phyloP scores from a whole-genome alignment of 2,329 filamentous ascomycete species.

The Dactylella cylindrospora region DNA sequence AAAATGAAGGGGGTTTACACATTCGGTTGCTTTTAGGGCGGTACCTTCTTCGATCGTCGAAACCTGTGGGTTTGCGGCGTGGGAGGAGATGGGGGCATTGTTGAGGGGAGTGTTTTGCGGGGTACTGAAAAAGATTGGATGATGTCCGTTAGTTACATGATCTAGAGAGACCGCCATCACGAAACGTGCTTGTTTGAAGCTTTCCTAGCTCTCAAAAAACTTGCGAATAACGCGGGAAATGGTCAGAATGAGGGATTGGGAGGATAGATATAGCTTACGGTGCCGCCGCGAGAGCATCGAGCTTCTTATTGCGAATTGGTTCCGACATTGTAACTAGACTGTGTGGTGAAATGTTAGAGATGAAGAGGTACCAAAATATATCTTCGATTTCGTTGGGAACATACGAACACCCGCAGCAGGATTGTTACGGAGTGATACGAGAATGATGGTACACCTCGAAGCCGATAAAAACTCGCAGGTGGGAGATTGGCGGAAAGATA shows the following conservation, averaged over 20 bases:
- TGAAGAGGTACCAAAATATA: no score
- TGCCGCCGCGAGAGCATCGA: slow-evolving; percentile 61
- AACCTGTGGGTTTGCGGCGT: slow-evolving; percentile 91
- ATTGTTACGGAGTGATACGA: not conserved
- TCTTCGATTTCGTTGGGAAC: no score
- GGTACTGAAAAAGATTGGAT: slow-evolving; percentile 63
- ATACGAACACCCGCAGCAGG: slow-evolving; percentile 5
- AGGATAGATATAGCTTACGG: slow-evolving; percentile 59
- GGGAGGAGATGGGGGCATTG: slow-evolving; percentile 95
- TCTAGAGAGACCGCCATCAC: slow-evolving; percentile 60
- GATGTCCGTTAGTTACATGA: slow-evolving; percentile 51
- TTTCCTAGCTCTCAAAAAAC: slow-evolving; percentile 48
- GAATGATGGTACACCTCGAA: not conserved
- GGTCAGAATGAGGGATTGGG: slow-evolving; percentile 50
- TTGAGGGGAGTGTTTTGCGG: slow-evolving; percentile 96
- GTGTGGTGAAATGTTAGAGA: no score
- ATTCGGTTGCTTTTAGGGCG: no score
- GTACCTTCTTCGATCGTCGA: slow-evolving; percentile 96
- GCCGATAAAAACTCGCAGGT: slow-evolving; percentile 1
- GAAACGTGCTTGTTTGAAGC: slow-evolving; percentile 46
- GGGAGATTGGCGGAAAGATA: slow-evolving; percentile 31
- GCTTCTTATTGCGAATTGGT: slow-evolving; percentile 68
- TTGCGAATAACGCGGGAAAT: slow-evolving; percentile 45
- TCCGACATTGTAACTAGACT: slow-evolving; percentile 60
- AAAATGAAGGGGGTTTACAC: not conserved